Conservation (phyloP, 306 rosid genomes). For the Herpetospermum pedunculosum region DNA sequence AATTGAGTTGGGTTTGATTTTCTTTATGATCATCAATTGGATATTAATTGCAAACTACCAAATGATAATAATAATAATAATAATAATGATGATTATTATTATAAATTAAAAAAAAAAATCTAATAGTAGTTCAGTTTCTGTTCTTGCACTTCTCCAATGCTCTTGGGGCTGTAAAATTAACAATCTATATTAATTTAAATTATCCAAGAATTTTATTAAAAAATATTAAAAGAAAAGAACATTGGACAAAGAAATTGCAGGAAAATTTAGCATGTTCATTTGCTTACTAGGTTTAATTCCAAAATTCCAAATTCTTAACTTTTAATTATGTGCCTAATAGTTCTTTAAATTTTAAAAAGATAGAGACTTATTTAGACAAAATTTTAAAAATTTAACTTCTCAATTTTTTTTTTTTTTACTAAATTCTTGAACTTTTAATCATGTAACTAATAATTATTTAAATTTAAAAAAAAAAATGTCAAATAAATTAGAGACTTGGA, state of each 20-base stretch:
- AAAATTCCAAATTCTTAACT: too few relatives aligned
- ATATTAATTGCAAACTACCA: not conserved
- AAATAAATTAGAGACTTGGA: too few relatives aligned
- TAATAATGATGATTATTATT: not conserved
- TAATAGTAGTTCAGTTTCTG: conserved; percentile 21
- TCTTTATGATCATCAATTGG: not conserved
- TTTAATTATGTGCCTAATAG: too few relatives aligned
- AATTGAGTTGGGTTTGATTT: not conserved
- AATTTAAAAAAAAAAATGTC: too few relatives aligned
- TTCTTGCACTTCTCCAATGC: conserved; percentile 49
- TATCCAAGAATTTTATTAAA: not conserved
- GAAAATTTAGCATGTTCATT: not conserved
- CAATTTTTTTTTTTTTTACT: too few relatives aligned
- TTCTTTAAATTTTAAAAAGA: too few relatives aligned
- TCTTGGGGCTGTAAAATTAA: conserved; percentile 36
- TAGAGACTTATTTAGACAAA: too few relatives aligned
- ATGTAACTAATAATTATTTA: too few relatives aligned
- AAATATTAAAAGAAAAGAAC: not conserved
- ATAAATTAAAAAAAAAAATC: not conserved
- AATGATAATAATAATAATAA: not conserved
- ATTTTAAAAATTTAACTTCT: too few relatives aligned
- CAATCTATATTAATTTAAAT: not conserved
- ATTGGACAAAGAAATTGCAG: not conserved
- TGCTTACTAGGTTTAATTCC: too few relatives aligned
- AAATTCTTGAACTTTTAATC: too few relatives aligned